These are phyloP conservation scores for Rosellinia necatrix DNA, from an alignment of 2,329 filamentous ascomycete species.

Conservation along the genomic window DNA sequence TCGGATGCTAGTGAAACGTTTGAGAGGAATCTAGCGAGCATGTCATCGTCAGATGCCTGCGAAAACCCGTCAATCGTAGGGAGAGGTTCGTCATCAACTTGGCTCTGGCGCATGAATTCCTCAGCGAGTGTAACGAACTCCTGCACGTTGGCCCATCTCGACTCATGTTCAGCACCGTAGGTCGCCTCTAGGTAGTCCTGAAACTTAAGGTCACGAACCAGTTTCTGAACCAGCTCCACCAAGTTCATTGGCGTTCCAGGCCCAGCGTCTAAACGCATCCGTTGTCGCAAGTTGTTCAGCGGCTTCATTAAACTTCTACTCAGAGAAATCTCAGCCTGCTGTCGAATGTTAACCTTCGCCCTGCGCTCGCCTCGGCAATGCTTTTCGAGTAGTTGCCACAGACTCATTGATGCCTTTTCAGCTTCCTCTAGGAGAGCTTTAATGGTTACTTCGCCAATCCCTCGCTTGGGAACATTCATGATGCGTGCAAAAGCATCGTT, in stretches of 20 bases:
- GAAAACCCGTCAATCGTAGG: slow-evolving; percentile 73
- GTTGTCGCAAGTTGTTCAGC: slow-evolving; percentile 46
- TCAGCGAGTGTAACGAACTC: slow-evolving; percentile 81
- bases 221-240: slow-evolving; percentile 54
- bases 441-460: slow-evolving; percentile 79
- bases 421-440: slow-evolving; percentile 78
- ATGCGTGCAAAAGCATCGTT: slow-evolving; percentile 84
- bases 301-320: slow-evolving; percentile 53
- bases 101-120: slow-evolving; percentile 63
- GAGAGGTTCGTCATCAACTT: slow-evolving; percentile 58
- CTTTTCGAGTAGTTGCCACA: slow-evolving; percentile 74
- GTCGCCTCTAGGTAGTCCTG: slow-evolving; percentile 73
- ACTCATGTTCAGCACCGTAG: slow-evolving; percentile 70
- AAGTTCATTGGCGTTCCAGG: slow-evolving; percentile 43
- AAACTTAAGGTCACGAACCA: slow-evolving; percentile 71
- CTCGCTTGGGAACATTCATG: slow-evolving; percentile 81
- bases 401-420: slow-evolving; percentile 66
- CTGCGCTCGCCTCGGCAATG: slow-evolving; percentile 56
- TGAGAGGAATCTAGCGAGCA: slow-evolving; percentile 79
- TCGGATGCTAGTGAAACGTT: slow-evolving; percentile 89
- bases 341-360: slow-evolving; percentile 55
- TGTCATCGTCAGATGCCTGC: slow-evolving; percentile 67
- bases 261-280: slow-evolving; percentile 36
- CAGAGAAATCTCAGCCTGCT: slow-evolving; percentile 57
- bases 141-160: slow-evolving; percentile 85